phyloP scores from a whole-genome alignment of 805 yeast genomes.

The Tetrapisispora pingtungensis region DNA sequence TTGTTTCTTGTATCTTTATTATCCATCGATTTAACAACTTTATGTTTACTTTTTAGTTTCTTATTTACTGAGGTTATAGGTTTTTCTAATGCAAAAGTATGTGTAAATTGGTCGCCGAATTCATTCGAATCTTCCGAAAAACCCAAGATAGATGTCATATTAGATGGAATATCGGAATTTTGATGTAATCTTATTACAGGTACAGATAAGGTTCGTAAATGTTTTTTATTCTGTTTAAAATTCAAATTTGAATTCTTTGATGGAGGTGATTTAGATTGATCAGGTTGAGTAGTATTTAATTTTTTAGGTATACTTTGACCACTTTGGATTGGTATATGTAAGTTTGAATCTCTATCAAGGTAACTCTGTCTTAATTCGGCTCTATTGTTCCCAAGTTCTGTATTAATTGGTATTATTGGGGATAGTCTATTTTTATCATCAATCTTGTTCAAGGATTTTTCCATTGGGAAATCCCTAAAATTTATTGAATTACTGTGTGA shows the following conservation, averaged over 20 bases:
- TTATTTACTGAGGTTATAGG: not conserved
- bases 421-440: not conserved
- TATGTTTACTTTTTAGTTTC: not conserved
- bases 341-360: no score
- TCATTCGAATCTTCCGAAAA: conserved; percentile 3
- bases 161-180: conserved; percentile 3
- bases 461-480: no score
- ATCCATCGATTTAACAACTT: not conserved
- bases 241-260: not conserved
- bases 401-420: not conserved
- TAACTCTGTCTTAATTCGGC: no score
- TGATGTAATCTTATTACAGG: conserved; percentile 10
- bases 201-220: not conserved
- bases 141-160: conserved; percentile 5
- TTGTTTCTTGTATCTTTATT: not conserved
- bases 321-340: no score
- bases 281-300: not conserved
- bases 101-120: not conserved
- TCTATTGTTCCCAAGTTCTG: not conserved
- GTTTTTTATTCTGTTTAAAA: not conserved
- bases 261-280: not conserved
- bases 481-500: no score
- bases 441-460: no score
- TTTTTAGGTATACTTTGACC: not conserved
- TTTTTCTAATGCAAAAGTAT: conserved; percentile 2